phyloP scores from a whole-genome alignment of 257 asterid species.

The Nyctanthes arbortristis region DNA sequence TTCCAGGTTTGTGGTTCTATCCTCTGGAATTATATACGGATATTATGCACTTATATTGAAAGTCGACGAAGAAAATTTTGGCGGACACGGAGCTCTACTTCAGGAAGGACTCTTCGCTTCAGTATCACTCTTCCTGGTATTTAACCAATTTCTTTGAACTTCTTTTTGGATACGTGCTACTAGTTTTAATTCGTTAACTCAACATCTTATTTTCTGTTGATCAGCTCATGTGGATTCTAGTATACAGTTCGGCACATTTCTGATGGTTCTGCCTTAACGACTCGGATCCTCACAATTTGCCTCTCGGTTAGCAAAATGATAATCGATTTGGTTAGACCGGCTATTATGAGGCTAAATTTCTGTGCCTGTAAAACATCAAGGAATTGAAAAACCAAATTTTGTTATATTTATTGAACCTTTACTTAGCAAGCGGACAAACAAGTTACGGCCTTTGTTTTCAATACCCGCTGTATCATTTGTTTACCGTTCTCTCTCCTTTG shows the following conservation, averaged over 20 bases:
- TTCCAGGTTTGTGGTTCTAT: conserved; percentile 67
- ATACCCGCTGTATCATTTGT: neutral
- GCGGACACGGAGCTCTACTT: conserved; percentile 93
- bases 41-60: conserved; percentile 74
- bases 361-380: conserved; percentile 20
- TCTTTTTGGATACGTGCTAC: too few relatives aligned
- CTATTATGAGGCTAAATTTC: conserved; percentile 15
- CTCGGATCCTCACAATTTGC: conserved; percentile 3
- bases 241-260: conserved; percentile 95
- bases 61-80: conserved; percentile 92
- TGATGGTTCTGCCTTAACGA: conserved; percentile 36
- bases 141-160: neutral
- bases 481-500: neutral
- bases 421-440: conserved; percentile 34
- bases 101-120: conserved; percentile 98
- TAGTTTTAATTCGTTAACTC: conserved; percentile 13
- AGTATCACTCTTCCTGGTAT: conserved; percentile 83
- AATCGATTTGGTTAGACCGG: conserved; percentile 9
- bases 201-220: conserved; percentile 10
- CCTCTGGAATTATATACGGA: conserved; percentile 79
- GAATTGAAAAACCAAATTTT: conserved; percentile 19
- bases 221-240: conserved; percentile 92
- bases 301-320: conserved; percentile 10
- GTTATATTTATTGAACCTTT: conserved; percentile 25
- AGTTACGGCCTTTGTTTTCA: conserved; percentile 12